Evolutionary conservation across 2,329 filamentous ascomycete genomes (phyloP), one percentile per base, ranked within the genome.

Genomic region (Scedosporium apiospermum): DNA sequence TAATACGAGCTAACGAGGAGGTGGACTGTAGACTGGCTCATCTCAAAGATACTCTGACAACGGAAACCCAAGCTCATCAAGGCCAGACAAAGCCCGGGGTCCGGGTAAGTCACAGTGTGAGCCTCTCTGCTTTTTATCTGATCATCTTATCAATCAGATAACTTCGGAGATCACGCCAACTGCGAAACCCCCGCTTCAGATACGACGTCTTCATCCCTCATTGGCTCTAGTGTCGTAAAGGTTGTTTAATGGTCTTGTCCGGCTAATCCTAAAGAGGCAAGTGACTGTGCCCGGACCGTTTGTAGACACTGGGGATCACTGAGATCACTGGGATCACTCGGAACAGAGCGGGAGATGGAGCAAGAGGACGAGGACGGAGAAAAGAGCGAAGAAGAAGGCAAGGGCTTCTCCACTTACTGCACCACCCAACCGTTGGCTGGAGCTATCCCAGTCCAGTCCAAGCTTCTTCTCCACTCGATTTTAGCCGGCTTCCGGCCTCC

Each of bases 81-180:
- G 23, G 23, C 23, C 23, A 23, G 23, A 3, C 23, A 23, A 23
- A 23, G n/a, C 21, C 12, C 23, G 18, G 21, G 7, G 4, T 4
- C 51, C 51, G 30, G 10, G 12, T 9, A 12, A 23, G 18, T 18
- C 23, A 55, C 51, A 27, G 18, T 49, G 7, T 21, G 44, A n/a
- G n/a, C 6, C 2, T 23, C 23, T 27, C 23, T 14, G 23, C 12
- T 30, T 38, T 38, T 14, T 14, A 55, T 27, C 51, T 23, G 51
- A 55, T 55, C 51, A 27, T 55, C 51, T 55, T 55, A 55, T 55
- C 51, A 55, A 55, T 55, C 51, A 23, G 51, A 55, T 55, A 55
- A 55, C 18, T 14, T 55, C 18, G 18, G 12, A 55, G 18, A 14
- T 14, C 51, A 23, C 14, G 18, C 12, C 51, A 14, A 55, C 51